These are phyloP conservation scores for Aspergillus sp. DNA, from an alignment of 2,329 filamentous ascomycete genomes.

Conservation along the genomic window DNA sequence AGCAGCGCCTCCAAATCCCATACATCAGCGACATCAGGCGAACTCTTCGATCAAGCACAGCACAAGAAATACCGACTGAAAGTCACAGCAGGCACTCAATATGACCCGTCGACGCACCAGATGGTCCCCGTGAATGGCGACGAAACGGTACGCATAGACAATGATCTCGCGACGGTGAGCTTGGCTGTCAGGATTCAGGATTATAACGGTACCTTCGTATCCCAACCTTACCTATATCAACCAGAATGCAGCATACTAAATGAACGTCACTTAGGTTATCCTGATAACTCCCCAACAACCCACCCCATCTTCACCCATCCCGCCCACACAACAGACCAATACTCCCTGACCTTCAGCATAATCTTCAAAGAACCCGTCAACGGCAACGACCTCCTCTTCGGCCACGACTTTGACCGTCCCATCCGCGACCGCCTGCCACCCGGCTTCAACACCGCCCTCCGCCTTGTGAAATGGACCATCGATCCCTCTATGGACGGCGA, in stretches of 20 bases:
- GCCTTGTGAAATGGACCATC: slow-evolving; percentile 81
- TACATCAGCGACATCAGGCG: neutral
- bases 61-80: slow-evolving; percentile 58
- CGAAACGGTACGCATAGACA: slow-evolving; percentile 56
- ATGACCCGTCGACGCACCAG: slow-evolving; percentile 65
- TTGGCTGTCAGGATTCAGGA: slow-evolving; percentile 69
- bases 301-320: slow-evolving; percentile 70
- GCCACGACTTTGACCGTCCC: slow-evolving; percentile 90
- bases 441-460: slow-evolving; percentile 77
- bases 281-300: slow-evolving; percentile 58
- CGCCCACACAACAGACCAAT: slow-evolving; percentile 68
- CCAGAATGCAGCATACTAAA: neutral
- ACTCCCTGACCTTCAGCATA: slow-evolving; percentile 75
- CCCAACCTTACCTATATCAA: neutral
- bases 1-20: neutral
- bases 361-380: slow-evolving; percentile 61
- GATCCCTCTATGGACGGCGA: slow-evolving; percentile 89
- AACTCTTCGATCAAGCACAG: slow-evolving; percentile 1
- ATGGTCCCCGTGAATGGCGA: slow-evolving; percentile 69
- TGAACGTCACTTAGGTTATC: slow-evolving; percentile 52
- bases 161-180: slow-evolving; percentile 57
- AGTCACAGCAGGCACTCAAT: slow-evolving; percentile 72
- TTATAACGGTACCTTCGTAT: slow-evolving; percentile 39
- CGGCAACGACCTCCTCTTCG: slow-evolving; percentile 74
- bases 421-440: slow-evolving; percentile 81